A percentile compares a stretch with the other conserved stretches of the same genome.
Evolutionary conservation across 2,329 filamentous ascomycete genomes (phyloP).

Genomic region (Epicoccum nigrum): DNA sequence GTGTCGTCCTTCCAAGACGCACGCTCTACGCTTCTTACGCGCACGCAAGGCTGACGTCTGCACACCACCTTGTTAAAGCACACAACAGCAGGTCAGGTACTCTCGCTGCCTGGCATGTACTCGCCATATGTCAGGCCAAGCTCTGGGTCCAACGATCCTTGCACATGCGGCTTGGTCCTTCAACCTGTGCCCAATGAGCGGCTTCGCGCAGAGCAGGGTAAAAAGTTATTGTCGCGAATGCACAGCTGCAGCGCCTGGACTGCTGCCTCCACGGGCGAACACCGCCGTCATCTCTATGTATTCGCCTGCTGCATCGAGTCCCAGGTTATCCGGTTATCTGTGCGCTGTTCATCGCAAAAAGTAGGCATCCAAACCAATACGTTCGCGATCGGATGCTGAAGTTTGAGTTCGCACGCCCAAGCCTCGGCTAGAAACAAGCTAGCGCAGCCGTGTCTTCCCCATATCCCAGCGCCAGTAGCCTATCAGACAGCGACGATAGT

Average conservation of each 20-base stretch:
- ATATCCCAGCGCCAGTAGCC: conserved; percentile 2
- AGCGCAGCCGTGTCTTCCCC: conserved; percentile 18
- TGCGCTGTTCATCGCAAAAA: conserved; percentile 10
- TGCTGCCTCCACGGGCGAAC: conserved; percentile 6
- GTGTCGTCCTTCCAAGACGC: conserved; percentile 9
- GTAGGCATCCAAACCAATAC: background rate
- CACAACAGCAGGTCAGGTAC: conserved; percentile 28
- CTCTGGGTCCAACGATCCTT: conserved; percentile 20
- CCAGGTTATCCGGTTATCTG: conserved; percentile 16
- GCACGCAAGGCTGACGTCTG: conserved; percentile 30
- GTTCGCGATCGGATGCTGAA: background rate
- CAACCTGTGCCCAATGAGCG: conserved; percentile 24
- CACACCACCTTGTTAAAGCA: conserved; percentile 7
- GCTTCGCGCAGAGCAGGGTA: conserved; percentile 19
- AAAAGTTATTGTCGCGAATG: conserved; percentile 23
- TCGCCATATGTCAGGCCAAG: conserved; percentile 22
- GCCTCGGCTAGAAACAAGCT: conserved; percentile 1
- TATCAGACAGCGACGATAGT: conserved; percentile 13
- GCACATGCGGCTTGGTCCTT: conserved; percentile 27
- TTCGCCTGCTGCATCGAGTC: conserved; percentile 15
- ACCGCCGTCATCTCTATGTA: background rate
- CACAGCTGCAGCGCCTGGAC: conserved; percentile 25
- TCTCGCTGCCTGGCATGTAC: conserved; percentile 28
- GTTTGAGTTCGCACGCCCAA: conserved; percentile 4
- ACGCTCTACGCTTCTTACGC: conserved; percentile 5